Evolutionary conservation across 2,329 filamentous ascomycete genomes (phyloP).

Genomic region (Talaromyces sp.): DNA sequence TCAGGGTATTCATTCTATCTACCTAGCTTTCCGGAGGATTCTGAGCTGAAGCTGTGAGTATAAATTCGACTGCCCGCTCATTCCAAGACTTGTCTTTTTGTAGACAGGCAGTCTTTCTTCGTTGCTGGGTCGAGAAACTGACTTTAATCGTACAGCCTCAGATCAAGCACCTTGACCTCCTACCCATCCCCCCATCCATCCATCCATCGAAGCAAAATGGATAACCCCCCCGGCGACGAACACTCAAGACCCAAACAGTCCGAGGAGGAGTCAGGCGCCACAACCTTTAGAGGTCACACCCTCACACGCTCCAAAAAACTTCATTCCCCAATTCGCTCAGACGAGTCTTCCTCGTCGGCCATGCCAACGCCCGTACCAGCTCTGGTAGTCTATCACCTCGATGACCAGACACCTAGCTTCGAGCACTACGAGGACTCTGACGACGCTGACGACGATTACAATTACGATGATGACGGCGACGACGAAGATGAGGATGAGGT

Average conservation of each 20-base stretch:
- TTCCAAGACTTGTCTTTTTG: neutral
- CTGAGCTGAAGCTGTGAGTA: neutral
- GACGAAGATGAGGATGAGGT: neutral
- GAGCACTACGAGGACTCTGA: neutral
- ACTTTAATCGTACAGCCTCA: neutral
- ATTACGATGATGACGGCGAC: neutral
- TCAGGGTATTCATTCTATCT: neutral
- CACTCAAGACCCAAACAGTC: neutral
- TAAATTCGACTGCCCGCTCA: neutral
- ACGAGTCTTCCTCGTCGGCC: neutral
- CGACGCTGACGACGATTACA: neutral
- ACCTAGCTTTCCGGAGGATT: neutral
- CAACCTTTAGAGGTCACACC: neutral
- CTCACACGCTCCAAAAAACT: neutral
- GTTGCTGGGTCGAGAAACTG: neutral
- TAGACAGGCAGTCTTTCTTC: too few species aligned
- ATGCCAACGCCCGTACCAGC: neutral
- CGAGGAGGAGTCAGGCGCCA: too few species aligned
- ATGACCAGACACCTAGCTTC: neutral
- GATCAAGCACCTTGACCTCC: neutral
- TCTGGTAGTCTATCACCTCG: neutral
- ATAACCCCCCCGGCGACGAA: neutral
- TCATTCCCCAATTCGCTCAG: neutral
- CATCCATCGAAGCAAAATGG: neutral
- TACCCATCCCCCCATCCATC: neutral